Conservation (phyloP, 2,329 filamentous ascomycete genomes). For the Cladophialophora exuberans region DNA sequence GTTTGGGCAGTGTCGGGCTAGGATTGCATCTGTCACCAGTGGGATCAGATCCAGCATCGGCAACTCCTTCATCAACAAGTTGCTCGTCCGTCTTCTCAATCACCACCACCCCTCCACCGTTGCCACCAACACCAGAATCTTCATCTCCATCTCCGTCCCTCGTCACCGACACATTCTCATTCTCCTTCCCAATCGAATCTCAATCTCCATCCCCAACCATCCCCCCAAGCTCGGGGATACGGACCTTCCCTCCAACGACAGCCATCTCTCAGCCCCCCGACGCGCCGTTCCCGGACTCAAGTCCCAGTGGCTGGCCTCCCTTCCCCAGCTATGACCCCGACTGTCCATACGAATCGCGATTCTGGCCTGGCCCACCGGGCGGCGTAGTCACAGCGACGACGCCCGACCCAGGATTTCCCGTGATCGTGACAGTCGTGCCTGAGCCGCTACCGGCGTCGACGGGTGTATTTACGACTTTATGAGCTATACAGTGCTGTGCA, state of each 20-base stretch:
- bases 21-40: not conserved
- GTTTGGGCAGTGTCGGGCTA: not conserved
- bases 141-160: not conserved
- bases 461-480: too few relatives aligned
- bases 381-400: not conserved
- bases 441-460: not conserved
- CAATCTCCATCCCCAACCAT: too few relatives aligned
- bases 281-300: constrained; percentile 3
- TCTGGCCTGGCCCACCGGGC: not conserved
- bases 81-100: not conserved
- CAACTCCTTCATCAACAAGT: too few relatives aligned
- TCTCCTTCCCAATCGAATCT: not conserved
- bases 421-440: constrained; percentile 18
- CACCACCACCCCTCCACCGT: not conserved
- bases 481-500: too few relatives aligned
- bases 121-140: not conserved
- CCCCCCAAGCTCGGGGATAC: not conserved
- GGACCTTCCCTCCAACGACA: constrained; percentile 16
- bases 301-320: not conserved
- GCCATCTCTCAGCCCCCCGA: constrained; percentile 5
- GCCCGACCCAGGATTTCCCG: constrained; percentile 4
- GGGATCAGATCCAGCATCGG: not conserved
- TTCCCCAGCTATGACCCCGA: not conserved
- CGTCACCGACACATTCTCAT: not conserved
- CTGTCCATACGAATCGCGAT: not conserved